Evolutionary conservation across 176 grass and related monocot genomes (phyloP), one percentile per base, ranked within the genome.

Genomic region (Phoenix dactylifera): DNA sequence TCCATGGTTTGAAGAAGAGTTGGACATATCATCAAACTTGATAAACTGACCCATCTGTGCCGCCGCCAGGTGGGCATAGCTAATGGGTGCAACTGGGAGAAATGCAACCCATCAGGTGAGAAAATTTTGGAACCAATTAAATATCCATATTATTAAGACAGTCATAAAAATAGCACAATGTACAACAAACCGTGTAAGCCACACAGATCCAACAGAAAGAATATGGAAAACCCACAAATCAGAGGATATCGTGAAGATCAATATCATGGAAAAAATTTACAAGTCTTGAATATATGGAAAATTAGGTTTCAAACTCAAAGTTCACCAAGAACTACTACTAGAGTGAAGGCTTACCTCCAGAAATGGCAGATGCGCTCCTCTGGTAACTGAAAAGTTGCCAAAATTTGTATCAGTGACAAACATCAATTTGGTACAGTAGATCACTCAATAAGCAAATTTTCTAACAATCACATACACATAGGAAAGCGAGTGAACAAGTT

Each of bases 331-430:
- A 39, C 32, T 10, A 10, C 32, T 39, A 39, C 32, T 10, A 9
- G 26, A 12, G 32, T 10, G 6, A 39, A 39, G 4, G 44, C 84
- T 76, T 74, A 98, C 93, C 93, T 16, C 91, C 84, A 54, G 87
- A 85, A 57, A 98, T 83, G 23, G 93, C 87, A 61, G 87, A 88
- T 0, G 93, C 92, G 76, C 87, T 98, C 76, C 93, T 85, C 54
- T 98, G 93, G 22, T 91, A 95, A 4, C 89, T 89, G 78, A 72
- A 74, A 76, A n/a, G 7, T 60, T 58, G 23, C 3, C 22, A 62
- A 35, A 76, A 24, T 23, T 2, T 22, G 50, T 75, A 22, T 5
- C 16, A 57, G 22, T 4, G 20, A 55, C 26, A 14, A n/a, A 35
- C n/a, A 60, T 48, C 29, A 29, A 29, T 17, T 53, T 17, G 48